Conservation (phyloP, 2,329 filamentous ascomycete species). For the Cladophialophora psammophila region DNA sequence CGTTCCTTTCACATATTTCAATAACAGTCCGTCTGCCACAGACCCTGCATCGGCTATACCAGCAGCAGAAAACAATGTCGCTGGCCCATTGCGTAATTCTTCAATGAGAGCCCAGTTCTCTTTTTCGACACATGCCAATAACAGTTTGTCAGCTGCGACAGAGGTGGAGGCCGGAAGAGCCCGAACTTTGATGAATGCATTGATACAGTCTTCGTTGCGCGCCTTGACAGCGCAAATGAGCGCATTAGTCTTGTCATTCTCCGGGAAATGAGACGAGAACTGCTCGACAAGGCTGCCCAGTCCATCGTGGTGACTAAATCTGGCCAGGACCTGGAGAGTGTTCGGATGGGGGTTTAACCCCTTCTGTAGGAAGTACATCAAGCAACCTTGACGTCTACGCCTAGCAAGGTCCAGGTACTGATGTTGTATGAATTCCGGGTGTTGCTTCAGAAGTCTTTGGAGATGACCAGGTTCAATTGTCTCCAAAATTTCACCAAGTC, state of each 20-base stretch:
- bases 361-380: not conserved
- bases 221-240: not conserved
- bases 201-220: not conserved
- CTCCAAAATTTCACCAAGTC: too few relatives aligned
- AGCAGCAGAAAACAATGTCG: not conserved
- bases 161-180: not conserved
- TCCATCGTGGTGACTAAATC: rapidly evolving
- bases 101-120: not conserved
- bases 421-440: not conserved
- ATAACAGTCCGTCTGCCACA: not conserved
- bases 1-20: too few relatives aligned
- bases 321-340: not conserved
- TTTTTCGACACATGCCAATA: not conserved
- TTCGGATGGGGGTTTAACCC: not conserved
- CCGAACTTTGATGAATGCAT: not conserved
- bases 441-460: not conserved
- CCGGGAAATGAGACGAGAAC: not conserved
- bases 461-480: not conserved
- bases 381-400: not conserved
- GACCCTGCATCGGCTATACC: not conserved
- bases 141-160: not conserved
- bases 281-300: not conserved
- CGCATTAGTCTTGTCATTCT: not conserved
- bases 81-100: not conserved
- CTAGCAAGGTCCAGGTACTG: not conserved